Evolutionary conservation across 108 stramenopile genomes (phyloP), one percentile per base, ranked within the genome.

Genomic region (Seminavis robusta): DNA sequence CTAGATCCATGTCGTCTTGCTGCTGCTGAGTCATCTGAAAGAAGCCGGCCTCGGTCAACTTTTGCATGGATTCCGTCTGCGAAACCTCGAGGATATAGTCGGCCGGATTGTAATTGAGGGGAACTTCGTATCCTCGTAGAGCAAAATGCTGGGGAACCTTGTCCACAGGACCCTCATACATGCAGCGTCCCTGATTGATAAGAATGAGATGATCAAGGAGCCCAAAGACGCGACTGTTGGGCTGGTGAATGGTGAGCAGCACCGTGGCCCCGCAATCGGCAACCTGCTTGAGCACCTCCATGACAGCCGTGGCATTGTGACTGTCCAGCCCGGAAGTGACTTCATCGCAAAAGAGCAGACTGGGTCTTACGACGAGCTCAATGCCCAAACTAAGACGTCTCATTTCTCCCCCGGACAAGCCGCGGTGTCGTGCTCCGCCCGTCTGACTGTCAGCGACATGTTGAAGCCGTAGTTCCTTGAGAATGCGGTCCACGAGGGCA

Each of bases 171-270:
- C n/a, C n/a, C n/a, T n/a, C 33, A 61, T 80, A 80, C 61, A 80
- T 61, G 41, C 77, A 58, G 10, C 61, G 30, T 2, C 83, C 79
- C n/a, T 56, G 48, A 33, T 74, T 69, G 19, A 89, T 20, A 24
- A 85, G 65, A 44, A 90, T 66, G 36, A 81, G 21, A 41, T 64
- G 60, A 30, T 86, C 80, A 65, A 86, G 76, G 20, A 56, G 54
- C 11, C 47, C 51, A 27, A 90, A 80, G 4, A 90, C 71, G 20
- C 77, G 77, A 8, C 76, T 69, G n/a, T 76, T 27, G 8, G 88
- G 88, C 56, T 90, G 88, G 45, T 90, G 88, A 39, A 90, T 86
- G 13, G 84, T 86, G 28, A 83, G 80, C 16, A 86, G 43, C 1
- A 86, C 77, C 17, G 79, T 74, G 20, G 78, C 38, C 23, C 81